phyloP scores from a whole-genome alignment of 192 early-diverging fungal genomes.

The Coemansia sp. region DNA sequence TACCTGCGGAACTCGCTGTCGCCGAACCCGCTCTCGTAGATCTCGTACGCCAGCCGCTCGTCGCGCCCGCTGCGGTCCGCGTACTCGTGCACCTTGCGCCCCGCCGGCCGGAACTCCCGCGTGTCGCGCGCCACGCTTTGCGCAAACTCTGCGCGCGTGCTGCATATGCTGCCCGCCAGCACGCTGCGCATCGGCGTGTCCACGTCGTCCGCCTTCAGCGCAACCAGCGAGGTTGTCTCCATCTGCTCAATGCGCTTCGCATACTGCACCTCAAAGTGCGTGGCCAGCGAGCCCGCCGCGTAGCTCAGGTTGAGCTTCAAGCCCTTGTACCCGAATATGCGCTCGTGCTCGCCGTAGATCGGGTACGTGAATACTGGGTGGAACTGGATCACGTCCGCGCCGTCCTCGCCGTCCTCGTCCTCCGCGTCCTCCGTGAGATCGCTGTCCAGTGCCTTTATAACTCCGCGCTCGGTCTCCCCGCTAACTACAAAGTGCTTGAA shows the following conservation, averaged over 20 bases:
- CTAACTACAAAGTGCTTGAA: conserved; percentile 18
- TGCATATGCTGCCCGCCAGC: conserved; percentile 55
- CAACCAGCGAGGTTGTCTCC: conserved; percentile 22
- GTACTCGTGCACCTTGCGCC: conserved; percentile 78
- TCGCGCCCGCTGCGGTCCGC: neutral
- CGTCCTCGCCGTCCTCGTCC: conserved; percentile 10
- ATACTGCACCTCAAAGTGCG: conserved; percentile 67
- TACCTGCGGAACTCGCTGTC: conserved; percentile 69
- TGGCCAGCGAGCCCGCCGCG: conserved; percentile 73
- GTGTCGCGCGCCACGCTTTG: conserved; percentile 61
- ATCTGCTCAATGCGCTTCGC: conserved; percentile 60
- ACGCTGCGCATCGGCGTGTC: conserved; percentile 55
- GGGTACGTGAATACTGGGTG: conserved; percentile 85
- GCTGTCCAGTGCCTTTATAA: conserved; percentile 25
- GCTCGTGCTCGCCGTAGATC: conserved; percentile 85
- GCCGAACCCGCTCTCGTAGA: conserved; percentile 69
- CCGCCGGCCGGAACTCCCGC: conserved; percentile 68
- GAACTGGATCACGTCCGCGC: conserved; percentile 57
- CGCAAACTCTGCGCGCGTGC: conserved; percentile 64
- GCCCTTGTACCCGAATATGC: conserved; percentile 87
- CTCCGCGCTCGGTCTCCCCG: conserved; percentile 28
- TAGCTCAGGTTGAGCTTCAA: conserved; percentile 73
- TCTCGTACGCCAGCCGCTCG: conserved; percentile 57
- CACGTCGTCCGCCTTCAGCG: conserved; percentile 65
- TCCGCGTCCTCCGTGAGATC: conserved; percentile 37